Conservation (phyloP, 768 basidiomycete species). For the Boletus rufocinnamomeus region DNA sequence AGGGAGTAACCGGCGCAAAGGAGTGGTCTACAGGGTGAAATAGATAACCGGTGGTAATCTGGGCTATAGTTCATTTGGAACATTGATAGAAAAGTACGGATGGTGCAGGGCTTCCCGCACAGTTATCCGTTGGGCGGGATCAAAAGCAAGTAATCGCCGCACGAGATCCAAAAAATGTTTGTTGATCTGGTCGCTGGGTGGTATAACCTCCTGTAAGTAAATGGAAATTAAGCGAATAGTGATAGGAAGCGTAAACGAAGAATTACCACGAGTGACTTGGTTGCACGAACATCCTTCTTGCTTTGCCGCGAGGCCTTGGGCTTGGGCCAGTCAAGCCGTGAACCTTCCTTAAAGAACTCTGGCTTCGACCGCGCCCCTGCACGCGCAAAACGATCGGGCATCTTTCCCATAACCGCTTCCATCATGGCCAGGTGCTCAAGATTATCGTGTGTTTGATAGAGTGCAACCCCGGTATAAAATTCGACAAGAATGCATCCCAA, state of each 20-base stretch:
- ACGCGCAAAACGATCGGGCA: slow-evolving; percentile 84
- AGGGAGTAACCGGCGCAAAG: slow-evolving; percentile 26
- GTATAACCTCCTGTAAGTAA: slow-evolving; percentile 73
- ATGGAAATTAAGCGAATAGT: slow-evolving; percentile 5
- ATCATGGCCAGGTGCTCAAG: slow-evolving; percentile 99
- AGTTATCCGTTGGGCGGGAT: slow-evolving; percentile 84
- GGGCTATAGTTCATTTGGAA: slow-evolving; percentile 67
- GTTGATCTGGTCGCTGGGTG: slow-evolving; percentile 71
- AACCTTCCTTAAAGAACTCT: slow-evolving; percentile 89
- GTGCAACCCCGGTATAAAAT: slow-evolving; percentile 94
- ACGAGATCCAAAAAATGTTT: slow-evolving; percentile 87
- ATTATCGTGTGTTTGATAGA: slow-evolving; percentile 99
- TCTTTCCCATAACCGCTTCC: slow-evolving; percentile 99
- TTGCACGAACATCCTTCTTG: slow-evolving; percentile 90
- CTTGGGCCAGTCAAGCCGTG: slow-evolving; percentile 91
- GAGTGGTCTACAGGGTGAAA: slow-evolving; percentile 36
- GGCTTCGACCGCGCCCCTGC: slow-evolving; percentile 78
- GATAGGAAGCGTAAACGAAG: slow-evolving; percentile 25
- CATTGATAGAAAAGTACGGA: slow-evolving; percentile 75
- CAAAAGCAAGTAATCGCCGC: slow-evolving; percentile 83
- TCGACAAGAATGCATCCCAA: slow-evolving; percentile 98
- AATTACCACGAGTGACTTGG: slow-evolving; percentile 70
- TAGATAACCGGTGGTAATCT: slow-evolving; percentile 37
- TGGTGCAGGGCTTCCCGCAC: slow-evolving; percentile 88
- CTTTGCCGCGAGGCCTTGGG: slow-evolving; percentile 85